These are phyloP conservation scores for Cyclotella distinguenda DNA, from an alignment of 108 stramenopile species.

Conservation along the genomic window DNA sequence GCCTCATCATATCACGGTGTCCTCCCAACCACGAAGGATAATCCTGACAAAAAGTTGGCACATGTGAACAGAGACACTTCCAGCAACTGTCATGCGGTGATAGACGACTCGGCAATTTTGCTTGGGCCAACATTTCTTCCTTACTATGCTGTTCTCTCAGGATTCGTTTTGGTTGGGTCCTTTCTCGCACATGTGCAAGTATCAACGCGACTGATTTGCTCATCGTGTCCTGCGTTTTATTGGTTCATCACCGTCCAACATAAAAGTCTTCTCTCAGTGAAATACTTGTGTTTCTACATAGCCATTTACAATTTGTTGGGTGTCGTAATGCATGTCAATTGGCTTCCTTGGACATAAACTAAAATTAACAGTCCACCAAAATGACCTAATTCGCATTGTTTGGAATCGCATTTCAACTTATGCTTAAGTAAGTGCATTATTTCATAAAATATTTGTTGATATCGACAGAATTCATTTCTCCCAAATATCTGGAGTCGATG, in stretches of 20 bases:
- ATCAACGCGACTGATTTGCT: slow-evolving; percentile 79
- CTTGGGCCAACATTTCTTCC: slow-evolving; percentile 49
- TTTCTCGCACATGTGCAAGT: slow-evolving; percentile 85
- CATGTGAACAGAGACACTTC: too few species aligned
- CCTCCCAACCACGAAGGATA: too few species aligned
- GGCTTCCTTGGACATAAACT: slow-evolving; percentile 56
- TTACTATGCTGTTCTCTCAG: slow-evolving; percentile 74
- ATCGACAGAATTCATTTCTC: slow-evolving; percentile 58
- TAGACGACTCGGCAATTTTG: slow-evolving; percentile 1
- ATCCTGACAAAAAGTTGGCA: too few species aligned
- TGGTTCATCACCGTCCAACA: slow-evolving; percentile 55
- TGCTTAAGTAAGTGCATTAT: neutral
- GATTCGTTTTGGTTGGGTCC: slow-evolving; percentile 54
- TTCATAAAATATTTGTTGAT: slow-evolving; percentile 40
- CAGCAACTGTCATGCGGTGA: neutral
- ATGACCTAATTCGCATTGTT: too few species aligned
- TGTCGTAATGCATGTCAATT: slow-evolving; percentile 74
- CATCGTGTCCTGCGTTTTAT: slow-evolving; percentile 77
- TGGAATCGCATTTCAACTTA: too few species aligned
- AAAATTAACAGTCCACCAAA: neutral
- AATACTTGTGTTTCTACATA: slow-evolving; percentile 45
- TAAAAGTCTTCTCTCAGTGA: neutral
- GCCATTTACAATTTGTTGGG: slow-evolving; percentile 67
- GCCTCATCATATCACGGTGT: too few species aligned
- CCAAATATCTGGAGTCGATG: slow-evolving; percentile 54